Evolutionary conservation across 805 yeast genomes (phyloP).

Genomic region (Kazachstania viticola): DNA sequence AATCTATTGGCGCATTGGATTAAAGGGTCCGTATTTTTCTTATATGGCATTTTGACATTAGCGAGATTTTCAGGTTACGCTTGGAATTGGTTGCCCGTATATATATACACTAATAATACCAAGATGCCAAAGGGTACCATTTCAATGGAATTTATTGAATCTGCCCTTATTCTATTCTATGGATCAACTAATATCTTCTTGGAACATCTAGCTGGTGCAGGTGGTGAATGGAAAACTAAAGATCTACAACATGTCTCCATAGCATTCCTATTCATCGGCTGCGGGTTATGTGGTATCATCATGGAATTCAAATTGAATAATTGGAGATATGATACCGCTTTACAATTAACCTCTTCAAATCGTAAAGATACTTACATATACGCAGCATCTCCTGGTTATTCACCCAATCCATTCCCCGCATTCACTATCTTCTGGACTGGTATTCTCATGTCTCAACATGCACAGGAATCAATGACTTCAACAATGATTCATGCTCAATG

Average conservation of each 20-base stretch:
- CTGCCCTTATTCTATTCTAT: conserved; percentile 69
- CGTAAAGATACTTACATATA: conserved; percentile 3
- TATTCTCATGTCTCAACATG: conserved; percentile 85
- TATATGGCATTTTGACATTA: conserved; percentile 66
- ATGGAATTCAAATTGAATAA: conserved; percentile 53
- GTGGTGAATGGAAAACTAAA: conserved; percentile 80
- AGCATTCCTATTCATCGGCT: conserved; percentile 84
- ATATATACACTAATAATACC: conserved; percentile 29
- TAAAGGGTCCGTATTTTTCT: conserved; percentile 83
- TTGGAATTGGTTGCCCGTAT: conserved; percentile 59
- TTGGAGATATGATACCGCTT: conserved; percentile 45
- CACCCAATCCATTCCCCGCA: conserved; percentile 91
- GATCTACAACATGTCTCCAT: conserved; percentile 85
- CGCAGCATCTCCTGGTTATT: conserved; percentile 56
- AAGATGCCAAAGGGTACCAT: conserved; percentile 36
- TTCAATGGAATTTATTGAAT: conserved; percentile 81
- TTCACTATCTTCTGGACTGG: conserved; percentile 96
- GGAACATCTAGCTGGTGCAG: conserved; percentile 73
- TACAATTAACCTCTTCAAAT: conserved; percentile 18
- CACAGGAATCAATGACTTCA: conserved; percentile 68
- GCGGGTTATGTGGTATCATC: conserved; percentile 83
- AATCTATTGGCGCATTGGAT: conserved; percentile 89
- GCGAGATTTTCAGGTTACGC: conserved; percentile 86
- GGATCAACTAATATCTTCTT: conserved; percentile 83
- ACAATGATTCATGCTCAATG: conserved; percentile 82